Conservation (phyloP, 2,329 filamentous ascomycete species). For the Trichoderma harzianum region DNA sequence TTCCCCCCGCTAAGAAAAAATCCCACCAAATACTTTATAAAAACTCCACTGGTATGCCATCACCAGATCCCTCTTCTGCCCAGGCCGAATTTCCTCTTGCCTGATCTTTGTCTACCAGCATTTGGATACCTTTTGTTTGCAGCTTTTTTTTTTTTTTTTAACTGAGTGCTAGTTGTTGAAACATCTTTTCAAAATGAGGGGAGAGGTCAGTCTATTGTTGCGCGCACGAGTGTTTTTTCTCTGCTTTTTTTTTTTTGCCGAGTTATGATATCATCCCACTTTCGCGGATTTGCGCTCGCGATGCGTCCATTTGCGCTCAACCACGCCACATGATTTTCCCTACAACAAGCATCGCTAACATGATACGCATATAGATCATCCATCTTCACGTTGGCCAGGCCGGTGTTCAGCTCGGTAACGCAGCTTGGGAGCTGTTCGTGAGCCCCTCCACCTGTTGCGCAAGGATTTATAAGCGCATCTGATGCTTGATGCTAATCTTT, state of each 20-base stretch:
- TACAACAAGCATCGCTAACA: neutral
- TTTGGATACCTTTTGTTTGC: neutral
- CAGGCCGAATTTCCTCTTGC: constrained; percentile 27
- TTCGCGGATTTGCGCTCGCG: neutral
- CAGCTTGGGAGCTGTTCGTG: constrained; percentile 72
- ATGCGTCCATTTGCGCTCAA: neutral
- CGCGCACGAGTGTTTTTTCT: neutral
- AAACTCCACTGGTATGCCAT: constrained; percentile 31
- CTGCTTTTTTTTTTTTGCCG: neutral
- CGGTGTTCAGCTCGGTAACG: constrained; percentile 71
- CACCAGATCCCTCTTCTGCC: constrained; percentile 27
- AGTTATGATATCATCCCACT: constrained; percentile 3
- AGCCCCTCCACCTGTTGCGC: constrained; percentile 25
- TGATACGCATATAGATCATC: constrained; percentile 47
- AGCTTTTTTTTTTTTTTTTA: neutral
- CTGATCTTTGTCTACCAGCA: constrained; percentile 11
- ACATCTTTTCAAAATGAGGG: constrained; percentile 46
- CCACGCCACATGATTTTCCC: neutral
- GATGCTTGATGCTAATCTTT: constrained; percentile 24
- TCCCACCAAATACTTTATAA: constrained; percentile 9
- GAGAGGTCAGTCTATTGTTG: constrained; percentile 46
- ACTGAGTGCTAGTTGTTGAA: neutral
- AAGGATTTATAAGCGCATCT: neutral
- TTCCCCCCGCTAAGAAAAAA: constrained; percentile 5
- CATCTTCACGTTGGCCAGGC: constrained; percentile 66